A percentile compares a stretch with the other conserved stretches of the same genome.
phyloP scores from a whole-genome alignment of 2,329 filamentous ascomycete genomes.

The Atkinsonella texensis region DNA sequence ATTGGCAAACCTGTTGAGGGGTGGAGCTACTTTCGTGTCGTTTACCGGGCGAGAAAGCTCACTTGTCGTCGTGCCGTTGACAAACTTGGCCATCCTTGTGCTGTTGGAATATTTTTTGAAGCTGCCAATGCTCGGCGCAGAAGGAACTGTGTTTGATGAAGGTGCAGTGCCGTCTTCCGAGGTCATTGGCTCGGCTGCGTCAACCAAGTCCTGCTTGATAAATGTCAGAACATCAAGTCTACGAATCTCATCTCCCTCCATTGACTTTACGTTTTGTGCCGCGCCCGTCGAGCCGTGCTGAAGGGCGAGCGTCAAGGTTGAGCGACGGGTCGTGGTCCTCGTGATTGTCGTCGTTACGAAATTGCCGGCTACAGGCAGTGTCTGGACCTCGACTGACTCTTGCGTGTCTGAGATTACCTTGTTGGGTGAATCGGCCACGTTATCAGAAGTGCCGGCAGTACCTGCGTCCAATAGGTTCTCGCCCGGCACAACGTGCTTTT shows the following conservation, averaged over 20 bases:
- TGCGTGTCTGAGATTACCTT: background rate
- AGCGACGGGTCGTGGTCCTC: conserved; percentile 7
- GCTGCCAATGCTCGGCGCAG: background rate
- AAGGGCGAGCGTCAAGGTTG: conserved; percentile 9
- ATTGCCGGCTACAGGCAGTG: conserved; percentile 7
- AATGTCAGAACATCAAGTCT: background rate
- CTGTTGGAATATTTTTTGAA: conserved; percentile 1
- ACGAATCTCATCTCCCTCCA: background rate
- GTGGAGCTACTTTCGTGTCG: too few relatives aligned
- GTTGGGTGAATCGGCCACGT: background rate
- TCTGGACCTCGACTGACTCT: background rate
- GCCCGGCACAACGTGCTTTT: background rate
- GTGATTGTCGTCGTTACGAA: conserved; percentile 13
- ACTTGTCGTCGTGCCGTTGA: background rate
- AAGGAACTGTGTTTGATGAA: background rate
- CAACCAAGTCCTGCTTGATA: background rate
- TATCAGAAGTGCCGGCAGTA: background rate
- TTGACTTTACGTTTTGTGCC: background rate
- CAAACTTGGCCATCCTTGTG: background rate
- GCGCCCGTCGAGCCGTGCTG: conserved; percentile 3
- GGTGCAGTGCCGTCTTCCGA: background rate
- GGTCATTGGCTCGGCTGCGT: background rate
- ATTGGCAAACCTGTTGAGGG: background rate
- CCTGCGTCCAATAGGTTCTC: background rate
- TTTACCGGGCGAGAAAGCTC: background rate